Base-by-base conservation (phyloP, 169 alveolate species). In the Plasmodium relictum region DNA sequence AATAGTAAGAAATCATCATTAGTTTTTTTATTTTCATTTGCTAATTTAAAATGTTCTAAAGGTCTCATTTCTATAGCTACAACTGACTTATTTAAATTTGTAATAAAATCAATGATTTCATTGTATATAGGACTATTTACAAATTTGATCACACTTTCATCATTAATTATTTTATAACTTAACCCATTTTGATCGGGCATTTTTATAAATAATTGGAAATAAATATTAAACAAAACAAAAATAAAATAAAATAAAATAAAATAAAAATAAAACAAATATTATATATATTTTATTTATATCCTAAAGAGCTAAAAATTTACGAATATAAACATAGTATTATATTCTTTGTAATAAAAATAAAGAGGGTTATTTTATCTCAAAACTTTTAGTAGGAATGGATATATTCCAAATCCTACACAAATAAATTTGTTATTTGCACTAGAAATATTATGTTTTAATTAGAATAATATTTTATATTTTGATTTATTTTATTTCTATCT, bases 51-150 rank as follows among this genome's bases (percentile, higher is more conserved):
- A 9, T 63, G 12, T 6, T 76, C 89, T 16, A 76, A 12, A 42
- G 89, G 89, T 26, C 41, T 66, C 89, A 76, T 76, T 48, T 76
- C 89, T 14, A 76, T 74, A 26, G 54, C 89, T 14, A 76, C 56
- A 18, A 76, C 89, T 20, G 89, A 76, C 18, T 16, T 76, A 72
- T 76, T 76, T 18, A 76, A 18, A 14, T 63, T 52, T 5, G 89
- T 20, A 12, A 76, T 76, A 52, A 76, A 76, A 12, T 76, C 74
- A 37, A 76, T 48, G 26, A 76, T 37, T 16, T 76, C 89, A 39
- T 63, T 63, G 54, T 76, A 76, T 16, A 41, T 58, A 24, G 66
- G 42, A 50, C 89, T 76, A 12, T 48, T 76, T 26, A 26, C 62
- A 58, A 76, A 76, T 42, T 58, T 76, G 16, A 44, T n/a, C 7